Evolutionary conservation across 805 yeast genomes (phyloP).

Genomic region (Metschnikowia arizonensis): DNA sequence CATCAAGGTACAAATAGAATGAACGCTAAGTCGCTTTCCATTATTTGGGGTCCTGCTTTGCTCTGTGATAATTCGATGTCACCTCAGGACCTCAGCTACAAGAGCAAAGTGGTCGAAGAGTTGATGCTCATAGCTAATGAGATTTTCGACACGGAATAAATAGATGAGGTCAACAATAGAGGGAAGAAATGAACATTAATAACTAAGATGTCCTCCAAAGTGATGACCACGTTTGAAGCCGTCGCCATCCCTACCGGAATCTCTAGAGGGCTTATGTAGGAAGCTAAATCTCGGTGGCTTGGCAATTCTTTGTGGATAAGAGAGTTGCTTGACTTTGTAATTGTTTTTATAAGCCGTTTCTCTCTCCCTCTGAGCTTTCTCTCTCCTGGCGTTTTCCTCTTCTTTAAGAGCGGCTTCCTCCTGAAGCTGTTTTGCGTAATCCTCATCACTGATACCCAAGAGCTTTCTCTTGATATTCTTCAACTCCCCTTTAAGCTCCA

Average conservation of each 20-base stretch:
- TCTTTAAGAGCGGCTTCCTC: constrained; percentile 21
- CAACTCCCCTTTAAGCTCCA: constrained; percentile 28
- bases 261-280: constrained; percentile 6
- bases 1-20: constrained; percentile 67
- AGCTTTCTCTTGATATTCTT: constrained; percentile 29
- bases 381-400: constrained; percentile 14
- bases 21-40: constrained; percentile 76
- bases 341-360: constrained; percentile 26
- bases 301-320: constrained; percentile 23
- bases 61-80: constrained; percentile 63
- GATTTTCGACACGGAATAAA: constrained; percentile 43
- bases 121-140: constrained; percentile 79
- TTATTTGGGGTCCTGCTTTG: constrained; percentile 93
- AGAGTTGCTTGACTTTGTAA: constrained; percentile 25
- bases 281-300: constrained; percentile 37
- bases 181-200: constrained; percentile 1
- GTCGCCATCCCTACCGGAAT: constrained; percentile 3
- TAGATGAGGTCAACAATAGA: not conserved
- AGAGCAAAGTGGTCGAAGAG: constrained; percentile 78
- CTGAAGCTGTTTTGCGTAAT: constrained; percentile 27
- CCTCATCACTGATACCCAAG: constrained; percentile 39
- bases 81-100: constrained; percentile 69
- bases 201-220: constrained; percentile 14
- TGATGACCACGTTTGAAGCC: not conserved
- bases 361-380: constrained; percentile 16